Conservation (phyloP, 805 yeast genomes). For the Ogataea philodendri region DNA sequence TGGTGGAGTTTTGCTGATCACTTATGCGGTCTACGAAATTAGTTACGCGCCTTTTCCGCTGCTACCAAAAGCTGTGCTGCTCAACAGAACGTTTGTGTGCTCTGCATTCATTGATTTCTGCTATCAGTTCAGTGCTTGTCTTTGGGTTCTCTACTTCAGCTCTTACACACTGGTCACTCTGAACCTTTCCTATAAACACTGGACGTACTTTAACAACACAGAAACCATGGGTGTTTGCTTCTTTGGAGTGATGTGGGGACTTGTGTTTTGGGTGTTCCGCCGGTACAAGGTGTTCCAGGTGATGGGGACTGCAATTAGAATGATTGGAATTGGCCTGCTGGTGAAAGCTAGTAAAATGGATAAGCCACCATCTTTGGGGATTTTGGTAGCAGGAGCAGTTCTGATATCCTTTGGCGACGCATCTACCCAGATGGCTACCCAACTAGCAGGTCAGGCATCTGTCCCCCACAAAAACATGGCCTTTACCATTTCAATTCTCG, state of each 20-base stretch:
- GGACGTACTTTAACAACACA: slow-evolving; percentile 40
- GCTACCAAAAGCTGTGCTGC: slow-evolving; percentile 35
- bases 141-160: slow-evolving; percentile 30
- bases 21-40: slow-evolving; percentile 33
- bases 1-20: slow-evolving; percentile 37
- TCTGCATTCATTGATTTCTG: slow-evolving; percentile 33
- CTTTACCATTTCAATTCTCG: slow-evolving; percentile 34
- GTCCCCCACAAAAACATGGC: slow-evolving; percentile 34
- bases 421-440: slow-evolving; percentile 33
- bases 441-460: slow-evolving; percentile 39
- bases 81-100: slow-evolving; percentile 39
- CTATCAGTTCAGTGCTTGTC: slow-evolving; percentile 4
- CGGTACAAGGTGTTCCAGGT: slow-evolving; percentile 39
- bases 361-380: slow-evolving; percentile 23
- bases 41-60: slow-evolving; percentile 37
- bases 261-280: slow-evolving; percentile 34
- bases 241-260: slow-evolving; percentile 39
- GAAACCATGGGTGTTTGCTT: slow-evolving; percentile 37
- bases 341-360: slow-evolving; percentile 4
- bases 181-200: slow-evolving; percentile 33
- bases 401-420: slow-evolving; percentile 37
- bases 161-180: slow-evolving; percentile 36
- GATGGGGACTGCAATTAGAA: slow-evolving; percentile 34
- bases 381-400: slow-evolving; percentile 31
- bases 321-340: slow-evolving; percentile 28